Evolutionary conservation across 306 rosid species (phyloP).

Genomic region (Inga leiocalycina): DNA sequence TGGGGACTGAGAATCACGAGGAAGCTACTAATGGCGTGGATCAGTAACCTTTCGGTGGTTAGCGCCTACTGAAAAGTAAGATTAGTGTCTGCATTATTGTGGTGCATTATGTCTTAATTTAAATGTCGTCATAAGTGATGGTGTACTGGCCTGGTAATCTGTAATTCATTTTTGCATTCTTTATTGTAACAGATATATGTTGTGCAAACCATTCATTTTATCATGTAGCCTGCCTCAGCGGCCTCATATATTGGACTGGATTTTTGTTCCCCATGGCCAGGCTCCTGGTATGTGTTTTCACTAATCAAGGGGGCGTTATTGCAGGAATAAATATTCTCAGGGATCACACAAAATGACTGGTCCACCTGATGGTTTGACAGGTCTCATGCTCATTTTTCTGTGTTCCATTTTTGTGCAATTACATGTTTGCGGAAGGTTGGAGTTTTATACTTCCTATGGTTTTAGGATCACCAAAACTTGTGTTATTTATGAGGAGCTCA

Average conservation of each 20-base stretch:
- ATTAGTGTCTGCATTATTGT: not conserved
- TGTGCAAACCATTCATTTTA: not conserved
- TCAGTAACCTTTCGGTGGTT: conserved; percentile 21
- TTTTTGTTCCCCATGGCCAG: not conserved
- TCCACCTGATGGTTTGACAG: conserved; percentile 3
- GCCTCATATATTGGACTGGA: not conserved
- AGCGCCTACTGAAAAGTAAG: conserved; percentile 24
- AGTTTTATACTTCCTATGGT: not conserved
- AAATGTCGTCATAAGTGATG: not conserved
- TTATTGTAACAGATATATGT: conserved; percentile 9
- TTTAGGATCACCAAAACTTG: not conserved
- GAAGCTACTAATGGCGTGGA: conserved; percentile 43
- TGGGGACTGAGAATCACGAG: conserved; percentile 55
- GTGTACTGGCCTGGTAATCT: conserved; percentile 27
- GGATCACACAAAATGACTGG: not conserved
- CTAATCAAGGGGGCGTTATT: not conserved
- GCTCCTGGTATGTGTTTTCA: not conserved
- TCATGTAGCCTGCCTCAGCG: not conserved
- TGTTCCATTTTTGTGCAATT: not conserved
- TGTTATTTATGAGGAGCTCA: conserved; percentile 2
- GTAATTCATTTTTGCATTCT: conserved; percentile 4
- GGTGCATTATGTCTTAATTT: conserved; percentile 3
- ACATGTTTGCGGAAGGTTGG: not conserved
- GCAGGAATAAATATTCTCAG: not conserved
- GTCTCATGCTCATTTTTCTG: not conserved